Percentiles rank a stretch among this genome's conserved stretches.
Evolutionary conservation across 2,329 filamentous ascomycete species (phyloP).

Genomic region (Fusarium dlaminii): DNA sequence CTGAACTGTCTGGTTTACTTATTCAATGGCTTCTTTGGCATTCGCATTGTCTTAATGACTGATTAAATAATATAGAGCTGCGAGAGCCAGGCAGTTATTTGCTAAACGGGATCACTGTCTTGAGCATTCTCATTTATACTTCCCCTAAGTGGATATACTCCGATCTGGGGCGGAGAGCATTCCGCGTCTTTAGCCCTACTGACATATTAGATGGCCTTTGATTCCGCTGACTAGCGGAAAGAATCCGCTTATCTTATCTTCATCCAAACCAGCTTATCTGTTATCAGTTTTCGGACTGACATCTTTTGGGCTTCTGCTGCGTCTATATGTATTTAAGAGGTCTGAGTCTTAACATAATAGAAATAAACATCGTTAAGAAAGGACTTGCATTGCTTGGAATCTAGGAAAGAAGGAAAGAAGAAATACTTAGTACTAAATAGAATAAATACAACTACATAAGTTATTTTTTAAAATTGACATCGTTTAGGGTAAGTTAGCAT

Average conservation of each 20-base stretch:
- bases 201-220: rapidly evolving
- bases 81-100: neutral
- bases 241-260: rapidly evolving
- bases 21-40: rapidly evolving
- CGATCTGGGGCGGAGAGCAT: neutral
- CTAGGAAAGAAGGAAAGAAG: no score
- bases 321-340: rapidly evolving
- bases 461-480: neutral
- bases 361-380: neutral
- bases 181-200: neutral
- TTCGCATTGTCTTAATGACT: rapidly evolving
- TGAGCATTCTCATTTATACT: neutral
- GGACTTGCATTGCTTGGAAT: no score
- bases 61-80: rapidly evolving
- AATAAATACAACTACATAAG: neutral
- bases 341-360: neutral
- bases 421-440: no score
- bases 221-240: neutral
- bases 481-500: neutral
- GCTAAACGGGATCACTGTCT: rapidly evolving
- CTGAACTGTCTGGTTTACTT: no score
- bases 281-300: neutral
- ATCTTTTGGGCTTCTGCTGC: rapidly evolving
- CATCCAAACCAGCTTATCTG: neutral
- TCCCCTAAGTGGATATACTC: no score